Conservation (phyloP, 495 filamentous ascomycete genomes). For the Aspergillus avenaceus region DNA sequence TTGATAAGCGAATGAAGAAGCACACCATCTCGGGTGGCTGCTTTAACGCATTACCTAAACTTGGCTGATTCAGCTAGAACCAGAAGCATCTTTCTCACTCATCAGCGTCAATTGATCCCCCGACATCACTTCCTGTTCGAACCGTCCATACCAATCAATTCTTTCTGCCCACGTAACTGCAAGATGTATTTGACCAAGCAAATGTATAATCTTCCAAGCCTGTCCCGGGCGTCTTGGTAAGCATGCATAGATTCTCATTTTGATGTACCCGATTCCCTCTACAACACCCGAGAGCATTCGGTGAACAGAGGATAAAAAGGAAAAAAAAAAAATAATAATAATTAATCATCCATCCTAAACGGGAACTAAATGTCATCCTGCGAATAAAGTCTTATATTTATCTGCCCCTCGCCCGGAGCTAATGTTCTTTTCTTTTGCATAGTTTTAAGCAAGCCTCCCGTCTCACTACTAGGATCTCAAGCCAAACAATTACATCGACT, state of each 20-base stretch:
- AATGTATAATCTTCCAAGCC: slow-evolving; percentile 7
- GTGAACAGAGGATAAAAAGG: neutral
- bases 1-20: slow-evolving; percentile 24
- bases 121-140: neutral
- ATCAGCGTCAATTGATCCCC: neutral
- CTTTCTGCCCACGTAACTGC: neutral
- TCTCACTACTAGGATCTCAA: slow-evolving; percentile 13
- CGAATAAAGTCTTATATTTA: slow-evolving; percentile 13
- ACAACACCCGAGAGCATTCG: slow-evolving; percentile 4
- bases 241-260: slow-evolving; percentile 7
- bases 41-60: slow-evolving; percentile 10
- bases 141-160: slow-evolving; percentile 4
- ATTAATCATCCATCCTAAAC: slow-evolving; percentile 2
- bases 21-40: slow-evolving; percentile 21
- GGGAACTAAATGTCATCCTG: slow-evolving; percentile 18
- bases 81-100: slow-evolving; percentile 5
- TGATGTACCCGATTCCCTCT: neutral
- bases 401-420: slow-evolving; percentile 24
- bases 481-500: slow-evolving; percentile 9
- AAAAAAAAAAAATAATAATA: no score
- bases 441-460: slow-evolving; percentile 17
- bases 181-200: slow-evolving; percentile 20
- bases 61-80: no score
- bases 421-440: slow-evolving; percentile 12
- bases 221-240: slow-evolving; percentile 16